Evolutionary conservation across 371 early-diverging fungal genomes (phyloP), one percentile per base, ranked within the genome.

Genomic region (Gilbertella persicaria): DNA sequence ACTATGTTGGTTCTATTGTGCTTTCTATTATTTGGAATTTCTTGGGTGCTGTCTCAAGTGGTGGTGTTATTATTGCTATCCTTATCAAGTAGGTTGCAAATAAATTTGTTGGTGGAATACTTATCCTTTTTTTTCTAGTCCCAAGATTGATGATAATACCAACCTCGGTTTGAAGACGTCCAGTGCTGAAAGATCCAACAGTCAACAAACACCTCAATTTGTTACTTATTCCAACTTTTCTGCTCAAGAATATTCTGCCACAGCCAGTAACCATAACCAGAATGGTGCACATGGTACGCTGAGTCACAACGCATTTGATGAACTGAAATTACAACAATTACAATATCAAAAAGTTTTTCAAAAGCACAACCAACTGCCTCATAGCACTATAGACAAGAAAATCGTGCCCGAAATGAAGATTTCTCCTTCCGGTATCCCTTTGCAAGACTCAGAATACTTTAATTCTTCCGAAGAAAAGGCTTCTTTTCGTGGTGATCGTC

Each of bases 281-380:
- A 30, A 20, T 33, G 49, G 43, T 24, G 28, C 39, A 1, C 64
- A 58, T 50, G 64, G 50, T 0, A 50, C 50, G 21, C 23, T 50
- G 33, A 54, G 53, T 17, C 43, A 53, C 14, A 58, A 37, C 14
- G 51, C 64, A 12, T 55, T 59, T 38, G 64, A 64, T 44, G 64
- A 59, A 16, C 37, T 64, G 13, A 64, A 58, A 36, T n/a, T 57
- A n/a, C 63, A 62, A 21, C 63, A 62, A 47, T 30, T 62, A 0
- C 63, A 62, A 49, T 62, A 62, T 19, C 63, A 62, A 36, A 53
- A 53, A 28, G 53, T 62, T 4, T 62, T 62, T 23, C 58, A 57
- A 14, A 62, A 62, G 10, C 58, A 62, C 24, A 62, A 58, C n/a
- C 50, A 62, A 25, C 20, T 45, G 14, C 48, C 52, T 9, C 62